phyloP scores from a whole-genome alignment of 2,329 filamentous ascomycete genomes.

The Capronia coronata region DNA sequence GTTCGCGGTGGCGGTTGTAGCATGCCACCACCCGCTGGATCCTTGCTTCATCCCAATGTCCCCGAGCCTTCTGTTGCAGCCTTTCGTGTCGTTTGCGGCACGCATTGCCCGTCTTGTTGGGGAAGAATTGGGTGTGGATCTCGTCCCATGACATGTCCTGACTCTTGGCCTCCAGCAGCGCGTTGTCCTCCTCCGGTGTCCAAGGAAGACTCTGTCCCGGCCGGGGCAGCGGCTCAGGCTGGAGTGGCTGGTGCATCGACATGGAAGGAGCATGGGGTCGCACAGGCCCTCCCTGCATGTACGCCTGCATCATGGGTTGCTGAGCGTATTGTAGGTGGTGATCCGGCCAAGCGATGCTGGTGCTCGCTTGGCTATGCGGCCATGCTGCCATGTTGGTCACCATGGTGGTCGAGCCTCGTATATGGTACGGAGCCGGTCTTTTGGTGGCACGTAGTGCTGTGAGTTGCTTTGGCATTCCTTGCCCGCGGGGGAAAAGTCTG shows the following conservation, averaged over 20 bases:
- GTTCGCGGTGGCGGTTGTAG: conserved; percentile 66
- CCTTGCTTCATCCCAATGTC: conserved; percentile 72
- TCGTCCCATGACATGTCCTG: conserved; percentile 77
- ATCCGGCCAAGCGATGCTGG: conserved; percentile 15
- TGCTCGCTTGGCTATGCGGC: conserved; percentile 8
- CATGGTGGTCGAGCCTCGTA: conserved; percentile 22
- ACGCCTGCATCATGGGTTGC: conserved; percentile 18
- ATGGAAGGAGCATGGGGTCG: not conserved
- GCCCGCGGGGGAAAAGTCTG: conserved; percentile 1
- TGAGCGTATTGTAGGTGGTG: conserved; percentile 20
- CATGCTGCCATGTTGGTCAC: conserved; percentile 19
- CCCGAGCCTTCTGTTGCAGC: conserved; percentile 64
- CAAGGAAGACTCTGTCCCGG: conserved; percentile 54
- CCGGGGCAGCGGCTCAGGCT: conserved; percentile 7
- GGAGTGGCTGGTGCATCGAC: not conserved
- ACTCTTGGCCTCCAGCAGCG: conserved; percentile 63
- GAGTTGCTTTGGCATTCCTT: conserved; percentile 21
- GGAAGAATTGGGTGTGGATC: conserved; percentile 71
- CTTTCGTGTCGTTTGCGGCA: conserved; percentile 86
- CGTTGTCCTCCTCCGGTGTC: conserved; percentile 67
- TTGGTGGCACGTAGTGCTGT: conserved; percentile 12
- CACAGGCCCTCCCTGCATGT: conserved; percentile 16
- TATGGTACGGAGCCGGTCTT: conserved; percentile 21
- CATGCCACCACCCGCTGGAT: conserved; percentile 67
- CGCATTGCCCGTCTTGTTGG: conserved; percentile 68